These are phyloP conservation scores for Wickerhamiella nectarea DNA, from an alignment of 805 yeast species.

Conservation along the genomic window DNA sequence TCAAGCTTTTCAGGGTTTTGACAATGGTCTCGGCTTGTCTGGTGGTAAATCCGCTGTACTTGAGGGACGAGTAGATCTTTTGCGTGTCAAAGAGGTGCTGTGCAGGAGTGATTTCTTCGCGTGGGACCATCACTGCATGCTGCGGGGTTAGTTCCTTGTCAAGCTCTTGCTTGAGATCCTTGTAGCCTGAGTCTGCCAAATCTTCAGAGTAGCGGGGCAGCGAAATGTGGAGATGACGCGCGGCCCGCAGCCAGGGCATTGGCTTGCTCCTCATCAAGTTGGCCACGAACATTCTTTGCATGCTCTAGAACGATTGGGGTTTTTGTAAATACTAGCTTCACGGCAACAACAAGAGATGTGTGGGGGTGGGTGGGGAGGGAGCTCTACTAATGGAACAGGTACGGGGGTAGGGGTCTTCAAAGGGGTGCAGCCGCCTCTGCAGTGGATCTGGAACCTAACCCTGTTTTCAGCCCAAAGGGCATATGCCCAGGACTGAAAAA, in stretches of 20 bases:
- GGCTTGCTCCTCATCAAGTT: background rate
- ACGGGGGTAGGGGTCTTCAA: no score
- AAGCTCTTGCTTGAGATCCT: constrained; percentile 1
- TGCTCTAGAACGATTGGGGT: no score
- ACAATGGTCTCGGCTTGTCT: constrained; percentile 49
- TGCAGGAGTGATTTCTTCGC: constrained; percentile 3
- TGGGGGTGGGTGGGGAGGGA: no score
- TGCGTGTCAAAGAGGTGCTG: constrained; percentile 44
- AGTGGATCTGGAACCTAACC: no score
- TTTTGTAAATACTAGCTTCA: no score
- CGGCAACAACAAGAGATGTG: no score
- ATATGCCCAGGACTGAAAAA: background rate
- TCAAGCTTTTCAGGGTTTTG: constrained; percentile 28
- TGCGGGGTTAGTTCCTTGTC: background rate
- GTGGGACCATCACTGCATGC: constrained; percentile 2
- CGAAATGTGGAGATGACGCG: background rate
- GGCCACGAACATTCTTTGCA: no score
- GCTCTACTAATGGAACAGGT: no score
- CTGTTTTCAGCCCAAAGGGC: no score
- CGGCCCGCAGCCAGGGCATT: background rate
- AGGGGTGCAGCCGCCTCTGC: no score
- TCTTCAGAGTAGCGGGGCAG: background rate
- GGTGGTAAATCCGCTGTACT: constrained; percentile 43
- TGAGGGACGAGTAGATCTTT: constrained; percentile 40
- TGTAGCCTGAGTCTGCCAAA: constrained; percentile 3